A percentile compares a stretch with the other conserved stretches of the same genome.
phyloP scores from a whole-genome alignment of 83 land plant species.

The Thuja plicata region DNA sequence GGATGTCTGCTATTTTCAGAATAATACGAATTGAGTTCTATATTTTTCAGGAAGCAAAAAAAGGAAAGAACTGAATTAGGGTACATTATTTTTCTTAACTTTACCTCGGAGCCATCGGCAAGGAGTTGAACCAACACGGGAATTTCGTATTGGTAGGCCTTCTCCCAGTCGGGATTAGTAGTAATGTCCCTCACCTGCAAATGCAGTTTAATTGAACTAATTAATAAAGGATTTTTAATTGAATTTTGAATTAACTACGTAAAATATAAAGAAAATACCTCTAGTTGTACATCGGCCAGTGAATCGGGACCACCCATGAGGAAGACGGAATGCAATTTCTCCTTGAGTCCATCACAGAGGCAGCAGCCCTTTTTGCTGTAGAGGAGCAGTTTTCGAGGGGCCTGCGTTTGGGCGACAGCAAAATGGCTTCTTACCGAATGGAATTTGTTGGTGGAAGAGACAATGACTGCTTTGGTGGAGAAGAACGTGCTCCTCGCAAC shows the following conservation, averaged over 20 bases:
- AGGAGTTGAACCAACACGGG: constrained; percentile 81
- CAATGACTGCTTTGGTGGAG: not conserved
- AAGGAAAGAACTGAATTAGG: not conserved
- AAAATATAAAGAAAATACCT: constrained; percentile 29
- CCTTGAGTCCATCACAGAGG: constrained; percentile 82
- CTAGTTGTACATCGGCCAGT: constrained; percentile 45
- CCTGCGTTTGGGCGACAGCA: not conserved
- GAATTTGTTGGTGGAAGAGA: not conserved
- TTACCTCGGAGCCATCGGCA: constrained; percentile 81
- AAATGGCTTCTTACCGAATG: not conserved
- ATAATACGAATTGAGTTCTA: not conserved
- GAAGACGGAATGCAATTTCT: constrained; percentile 61
- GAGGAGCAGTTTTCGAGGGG: constrained; percentile 38
- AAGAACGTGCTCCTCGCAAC: not conserved
- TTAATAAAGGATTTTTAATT: not conserved
- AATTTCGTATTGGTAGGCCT: constrained; percentile 88
- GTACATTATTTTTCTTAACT: not conserved
- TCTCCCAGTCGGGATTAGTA: constrained; percentile 80
- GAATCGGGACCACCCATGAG: constrained; percentile 39
- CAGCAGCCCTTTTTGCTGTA: constrained; percentile 87
- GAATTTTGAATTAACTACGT: not conserved
- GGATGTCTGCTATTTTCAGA: not conserved
- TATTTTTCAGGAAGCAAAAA: not conserved
- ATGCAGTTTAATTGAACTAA: not conserved
- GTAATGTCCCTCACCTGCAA: constrained; percentile 83